Evolutionary conservation across 257 asterid species (phyloP).

Genomic region (Capsicum chinense): DNA sequence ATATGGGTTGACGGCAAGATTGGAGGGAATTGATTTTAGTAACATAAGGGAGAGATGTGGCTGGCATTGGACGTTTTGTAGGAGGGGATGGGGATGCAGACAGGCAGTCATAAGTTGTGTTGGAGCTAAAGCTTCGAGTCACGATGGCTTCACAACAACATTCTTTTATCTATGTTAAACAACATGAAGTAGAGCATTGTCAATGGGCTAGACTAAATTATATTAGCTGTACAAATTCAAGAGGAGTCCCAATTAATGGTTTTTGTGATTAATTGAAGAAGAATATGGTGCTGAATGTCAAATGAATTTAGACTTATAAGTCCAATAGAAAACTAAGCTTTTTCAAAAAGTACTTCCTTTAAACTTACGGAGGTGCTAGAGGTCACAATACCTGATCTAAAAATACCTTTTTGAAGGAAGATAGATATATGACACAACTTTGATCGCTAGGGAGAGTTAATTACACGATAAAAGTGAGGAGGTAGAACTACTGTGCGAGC

Average conservation of each 20-base stretch:
- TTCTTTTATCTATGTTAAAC: conserved; percentile 20
- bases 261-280: not conserved
- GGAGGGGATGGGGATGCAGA: not conserved
- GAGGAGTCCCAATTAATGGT: not conserved
- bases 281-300: not conserved
- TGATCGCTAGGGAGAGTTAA: not conserved
- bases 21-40: not conserved
- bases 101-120: not conserved
- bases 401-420: not conserved
- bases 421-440: not conserved
- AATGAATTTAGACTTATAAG: not conserved
- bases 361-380: not conserved
- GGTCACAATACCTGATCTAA: not conserved
- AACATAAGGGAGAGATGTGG: not conserved
- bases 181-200: not conserved
- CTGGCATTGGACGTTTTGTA: not conserved
- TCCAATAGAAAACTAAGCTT: not conserved
- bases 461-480: not conserved
- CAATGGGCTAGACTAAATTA: not conserved
- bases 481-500: not conserved
- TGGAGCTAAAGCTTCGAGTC: not conserved
- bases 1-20: not conserved
- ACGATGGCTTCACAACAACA: not conserved
- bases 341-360: not conserved
- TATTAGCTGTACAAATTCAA: not conserved